A percentile compares a stretch with the other conserved stretches of the same genome.
Evolutionary conservation across 768 basidiomycete species (phyloP).

Genomic region (Steccherinum ochraceum): DNA sequence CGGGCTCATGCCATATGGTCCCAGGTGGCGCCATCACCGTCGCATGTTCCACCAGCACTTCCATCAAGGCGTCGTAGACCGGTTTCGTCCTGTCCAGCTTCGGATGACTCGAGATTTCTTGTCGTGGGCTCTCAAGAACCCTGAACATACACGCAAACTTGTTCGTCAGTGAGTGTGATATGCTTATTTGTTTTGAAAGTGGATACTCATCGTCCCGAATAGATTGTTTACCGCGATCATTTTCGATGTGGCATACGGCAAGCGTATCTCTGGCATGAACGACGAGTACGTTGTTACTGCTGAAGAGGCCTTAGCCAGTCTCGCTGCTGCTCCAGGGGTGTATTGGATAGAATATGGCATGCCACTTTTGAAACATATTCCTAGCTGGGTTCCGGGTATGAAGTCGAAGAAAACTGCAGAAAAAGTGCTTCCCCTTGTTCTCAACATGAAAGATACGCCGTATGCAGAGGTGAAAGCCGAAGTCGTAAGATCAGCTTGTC

Average conservation of each 20-base stretch:
- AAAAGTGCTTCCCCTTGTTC: not conserved
- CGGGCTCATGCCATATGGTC: conserved; percentile 6
- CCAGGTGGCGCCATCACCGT: conserved; percentile 8
- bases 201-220: not conserved
- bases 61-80: conserved; percentile 4
- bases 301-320: not conserved
- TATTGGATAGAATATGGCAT: conserved; percentile 4
- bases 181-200: not conserved
- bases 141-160: conserved; percentile 5
- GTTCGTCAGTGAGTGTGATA: conserved; percentile 9
- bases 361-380: conserved; percentile 3
- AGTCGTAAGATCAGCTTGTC: not conserved
- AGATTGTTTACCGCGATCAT: conserved; percentile 2
- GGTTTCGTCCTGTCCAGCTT: conserved; percentile 1
- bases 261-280: not conserved
- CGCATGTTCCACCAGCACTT: conserved; percentile 13
- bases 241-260: not conserved
- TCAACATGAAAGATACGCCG: not conserved
- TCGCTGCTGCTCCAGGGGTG: not conserved
- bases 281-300: not conserved
- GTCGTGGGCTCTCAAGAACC: not conserved
- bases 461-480: not conserved
- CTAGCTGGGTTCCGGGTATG: conserved; percentile 3
- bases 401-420: not conserved
- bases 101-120: not conserved